Evolutionary conservation across 108 stramenopile genomes (phyloP).

Genomic region (Pseudonitzschia multistriata): DNA sequence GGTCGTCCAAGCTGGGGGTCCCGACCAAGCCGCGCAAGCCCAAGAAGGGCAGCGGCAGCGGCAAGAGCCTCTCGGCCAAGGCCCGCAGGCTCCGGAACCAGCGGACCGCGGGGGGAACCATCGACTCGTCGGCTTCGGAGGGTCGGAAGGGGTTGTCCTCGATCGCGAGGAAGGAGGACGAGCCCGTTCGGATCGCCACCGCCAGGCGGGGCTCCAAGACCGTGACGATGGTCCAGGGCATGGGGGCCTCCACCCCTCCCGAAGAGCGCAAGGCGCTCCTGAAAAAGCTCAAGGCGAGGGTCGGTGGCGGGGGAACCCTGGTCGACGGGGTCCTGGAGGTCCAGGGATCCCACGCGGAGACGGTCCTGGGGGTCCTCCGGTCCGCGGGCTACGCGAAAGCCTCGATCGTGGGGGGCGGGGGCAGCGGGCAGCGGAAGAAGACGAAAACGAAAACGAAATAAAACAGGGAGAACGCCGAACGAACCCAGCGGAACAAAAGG

Average conservation of each 20-base stretch:
- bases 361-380: neutral
- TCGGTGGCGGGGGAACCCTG: neutral
- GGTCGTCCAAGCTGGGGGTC: neutral
- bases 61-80: neutral
- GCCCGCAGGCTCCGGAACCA: neutral
- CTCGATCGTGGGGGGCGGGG: no score
- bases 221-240: constrained; percentile 4
- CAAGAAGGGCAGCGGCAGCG: neutral
- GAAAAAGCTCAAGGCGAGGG: neutral
- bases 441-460: no score
- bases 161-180: neutral
- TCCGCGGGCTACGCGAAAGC: neutral
- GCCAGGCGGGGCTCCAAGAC: neutral
- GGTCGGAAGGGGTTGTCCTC: neutral
- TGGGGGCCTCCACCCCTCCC: neutral
- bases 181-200: neutral
- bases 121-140: no score
- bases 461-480: no score
- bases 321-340: neutral
- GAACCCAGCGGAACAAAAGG: no score
- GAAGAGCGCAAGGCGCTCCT: neutral
- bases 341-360: neutral
- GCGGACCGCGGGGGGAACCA: neutral
- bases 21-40: neutral
- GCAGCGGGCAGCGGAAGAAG: no score